Evolutionary conservation across 2,329 filamentous ascomycete genomes (phyloP), one percentile per base, ranked within the genome.

Genomic region (Arthrobotrys musiformis): DNA sequence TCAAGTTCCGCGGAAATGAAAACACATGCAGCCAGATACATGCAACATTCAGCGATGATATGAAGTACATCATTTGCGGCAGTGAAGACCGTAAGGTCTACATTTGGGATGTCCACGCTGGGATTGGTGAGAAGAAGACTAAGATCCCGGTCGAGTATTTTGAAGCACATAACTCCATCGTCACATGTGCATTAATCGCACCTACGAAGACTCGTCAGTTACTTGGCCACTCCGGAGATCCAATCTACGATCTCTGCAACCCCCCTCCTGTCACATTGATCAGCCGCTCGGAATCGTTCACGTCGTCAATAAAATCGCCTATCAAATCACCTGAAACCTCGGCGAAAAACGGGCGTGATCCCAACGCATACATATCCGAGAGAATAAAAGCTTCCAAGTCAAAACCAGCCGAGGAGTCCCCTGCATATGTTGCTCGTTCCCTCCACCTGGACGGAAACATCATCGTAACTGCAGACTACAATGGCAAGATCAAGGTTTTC

Each of bases 201-300:
- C 94, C 95, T 0, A 88, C 89, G 0, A 89, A 89, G 81, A 93
- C 93, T 9, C 89, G 92, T 70, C 90, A 92, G 81, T 86, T 95
- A 1, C 87, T 99, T 0, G 90, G 91, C 61, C 88, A 89, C 13
- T 96, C 93, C 0, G 92, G 93, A 68, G 94, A 99, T 82, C 94
- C 95, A 0, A 89, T 99, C n/a, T 99, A 93, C 83, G 94, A 97
- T 81, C 87, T 98, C 0, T 98, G 95, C 86, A 98, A 98, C 80
- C 95, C 95, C 4, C 95, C 94, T 0, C 93, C 94, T 0, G 90
- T 98, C 15, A 94, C 90, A 5, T 86, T 98, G 17, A 86, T 94
- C 78, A 93, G 91, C 79, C 88, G 90, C 26, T 89, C 91, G 19
- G 92, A 95, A 81, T 87, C 87, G 15, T 82, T 84, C 61, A 82